phyloP scores from a whole-genome alignment of 1,284 basidiomycete species.

The Anthracocystis setariae region DNA sequence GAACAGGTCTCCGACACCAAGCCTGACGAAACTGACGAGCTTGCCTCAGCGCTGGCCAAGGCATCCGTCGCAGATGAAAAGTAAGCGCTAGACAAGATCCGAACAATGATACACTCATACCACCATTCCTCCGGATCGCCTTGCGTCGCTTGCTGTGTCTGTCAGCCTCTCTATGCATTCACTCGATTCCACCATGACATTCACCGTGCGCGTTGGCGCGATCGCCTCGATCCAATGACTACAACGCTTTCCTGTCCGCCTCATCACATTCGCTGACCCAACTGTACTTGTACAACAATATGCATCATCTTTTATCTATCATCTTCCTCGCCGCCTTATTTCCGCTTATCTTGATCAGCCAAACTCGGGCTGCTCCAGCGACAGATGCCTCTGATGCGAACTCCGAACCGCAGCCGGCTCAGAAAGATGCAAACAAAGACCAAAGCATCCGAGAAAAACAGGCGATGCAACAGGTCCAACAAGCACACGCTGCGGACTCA shows the following conservation, averaged over 20 bases:
- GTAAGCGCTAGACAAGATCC: constrained; percentile 14
- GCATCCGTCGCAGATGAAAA: constrained; percentile 36
- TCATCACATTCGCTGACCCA: constrained; percentile 12
- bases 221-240: neutral
- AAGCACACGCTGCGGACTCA: no score
- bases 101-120: neutral
- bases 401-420: neutral
- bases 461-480: no score
- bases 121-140: neutral
- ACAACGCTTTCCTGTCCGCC: neutral
- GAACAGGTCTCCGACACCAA: constrained; percentile 11
- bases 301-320: neutral
- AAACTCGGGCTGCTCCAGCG: neutral
- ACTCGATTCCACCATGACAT: no score
- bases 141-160: no score
- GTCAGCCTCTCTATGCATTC: no score
- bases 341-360: constrained; percentile 3
- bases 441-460: no score
- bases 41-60: constrained; percentile 47
- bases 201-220: neutral
- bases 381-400: neutral
- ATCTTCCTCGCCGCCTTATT: neutral
- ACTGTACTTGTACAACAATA: constrained; percentile 20
- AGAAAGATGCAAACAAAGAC: no score
- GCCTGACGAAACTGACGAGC: constrained; percentile 47